Evolutionary conservation across 495 filamentous ascomycete species (phyloP).

Genomic region (Xylaria nigripes): DNA sequence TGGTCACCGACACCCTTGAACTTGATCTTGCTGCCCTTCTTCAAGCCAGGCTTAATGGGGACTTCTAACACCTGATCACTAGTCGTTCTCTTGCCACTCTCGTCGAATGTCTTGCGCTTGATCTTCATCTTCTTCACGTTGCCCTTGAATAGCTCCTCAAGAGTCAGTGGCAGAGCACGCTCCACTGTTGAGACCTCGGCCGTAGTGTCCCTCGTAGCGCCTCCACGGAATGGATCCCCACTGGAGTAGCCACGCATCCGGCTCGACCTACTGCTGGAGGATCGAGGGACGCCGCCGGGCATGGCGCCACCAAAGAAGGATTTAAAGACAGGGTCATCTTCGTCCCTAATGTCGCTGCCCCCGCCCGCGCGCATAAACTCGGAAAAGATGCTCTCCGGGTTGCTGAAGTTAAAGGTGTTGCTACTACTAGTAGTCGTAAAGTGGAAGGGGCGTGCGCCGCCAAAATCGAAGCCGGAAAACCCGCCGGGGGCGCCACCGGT

Average conservation of each 20-base stretch:
- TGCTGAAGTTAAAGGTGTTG: constrained; percentile 67
- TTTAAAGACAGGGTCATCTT: constrained; percentile 27
- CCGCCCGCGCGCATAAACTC: constrained; percentile 61
- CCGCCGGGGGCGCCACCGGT: constrained; percentile 33
- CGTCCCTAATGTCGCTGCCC: constrained; percentile 37
- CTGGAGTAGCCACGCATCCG: constrained; percentile 35
- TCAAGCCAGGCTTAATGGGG: constrained; percentile 87
- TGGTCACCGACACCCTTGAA: constrained; percentile 94
- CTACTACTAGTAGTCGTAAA: constrained; percentile 53
- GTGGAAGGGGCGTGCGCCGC: constrained; percentile 57
- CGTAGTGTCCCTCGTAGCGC: constrained; percentile 44
- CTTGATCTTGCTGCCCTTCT: constrained; percentile 95
- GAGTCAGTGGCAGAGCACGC: constrained; percentile 65
- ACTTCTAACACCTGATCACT: constrained; percentile 89
- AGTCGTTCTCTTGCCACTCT: constrained; percentile 69
- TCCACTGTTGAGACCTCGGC: constrained; percentile 88
- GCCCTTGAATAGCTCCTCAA: constrained; percentile 83
- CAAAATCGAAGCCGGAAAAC: constrained; percentile 48
- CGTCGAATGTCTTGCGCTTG: constrained; percentile 90
- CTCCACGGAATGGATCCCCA: constrained; percentile 32
- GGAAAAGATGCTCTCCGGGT: constrained; percentile 75
- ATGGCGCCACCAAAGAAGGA: constrained; percentile 24
- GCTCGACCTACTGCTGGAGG: constrained; percentile 30
- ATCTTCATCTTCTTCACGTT: constrained; percentile 94
- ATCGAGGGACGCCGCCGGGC: constrained; percentile 14